Base-by-base conservation (phyloP, 164 flowering plant species). In the Hamamelis virginiana region DNA sequence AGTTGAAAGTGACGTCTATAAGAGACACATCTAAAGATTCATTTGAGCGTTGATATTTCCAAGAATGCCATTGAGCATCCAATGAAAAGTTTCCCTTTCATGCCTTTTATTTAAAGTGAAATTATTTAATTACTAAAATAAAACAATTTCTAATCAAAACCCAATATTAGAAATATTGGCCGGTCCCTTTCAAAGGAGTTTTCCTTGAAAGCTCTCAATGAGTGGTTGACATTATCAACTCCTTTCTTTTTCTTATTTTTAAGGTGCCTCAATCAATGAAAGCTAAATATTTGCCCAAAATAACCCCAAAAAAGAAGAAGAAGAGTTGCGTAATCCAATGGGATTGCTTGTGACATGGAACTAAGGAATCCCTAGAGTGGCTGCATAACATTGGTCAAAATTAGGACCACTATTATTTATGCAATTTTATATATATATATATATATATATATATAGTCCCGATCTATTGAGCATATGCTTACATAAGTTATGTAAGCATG, bases 171-270 rank as follows among this genome's bases (percentile, higher is more conserved):
- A 51, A 61, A 14, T 61, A n/a, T n/a, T n/a, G n/a, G n/a, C n/a
- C n/a, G 26, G 72, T 69, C 72, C 1, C 51, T 69, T 61, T 69
- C 66, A 13, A 38, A 14, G n/a, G 62, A 70, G 73, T 70, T 62
- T n/a, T 70, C 53, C n/a, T 26, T 43, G 67, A 63, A 41, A 60
- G 27, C 46, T 1, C 51, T 27, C 12, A 5, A 16, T 50, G 41
- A 48, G 22, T 43, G 53, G 53, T 53, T 55, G 67, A 41, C 43
- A 62, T 62, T 70, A n/a, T 43, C 53, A 63, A 16, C 59, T 28
- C 45, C 43, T 16, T 14, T 14, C 60, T 59, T 26, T 28, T 59
- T 28, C 43, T 18, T n/a, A 19, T 33, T 15, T 33, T 28, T 11
- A 58, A 14, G 61, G 19, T 25, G 45, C 33, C 63, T 18, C 45